Evolutionary conservation across 2,329 filamentous ascomycete genomes (phyloP).

Genomic region (Diaporthe citrichinensis): DNA sequence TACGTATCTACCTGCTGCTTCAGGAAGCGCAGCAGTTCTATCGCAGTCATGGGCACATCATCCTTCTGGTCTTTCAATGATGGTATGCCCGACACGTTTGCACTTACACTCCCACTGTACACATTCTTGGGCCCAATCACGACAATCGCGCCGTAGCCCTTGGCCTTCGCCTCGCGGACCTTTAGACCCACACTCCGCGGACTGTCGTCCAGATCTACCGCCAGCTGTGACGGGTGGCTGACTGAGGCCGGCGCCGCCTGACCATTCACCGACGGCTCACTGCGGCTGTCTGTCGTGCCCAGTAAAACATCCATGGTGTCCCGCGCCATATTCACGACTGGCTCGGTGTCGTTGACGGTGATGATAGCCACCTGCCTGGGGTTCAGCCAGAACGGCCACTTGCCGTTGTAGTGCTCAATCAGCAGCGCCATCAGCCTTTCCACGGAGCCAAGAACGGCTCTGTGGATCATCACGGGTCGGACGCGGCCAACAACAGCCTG

Average conservation of each 20-base stretch:
- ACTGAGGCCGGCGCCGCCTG: conserved; percentile 56
- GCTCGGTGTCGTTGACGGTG: conserved; percentile 75
- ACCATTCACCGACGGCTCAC: conserved; percentile 49
- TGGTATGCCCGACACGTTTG: conserved; percentile 56
- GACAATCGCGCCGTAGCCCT: conserved; percentile 81
- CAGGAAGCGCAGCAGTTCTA: conserved; percentile 61
- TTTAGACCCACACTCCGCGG: conserved; percentile 76
- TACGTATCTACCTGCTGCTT: conserved; percentile 62
- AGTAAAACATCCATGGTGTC: conserved; percentile 64
- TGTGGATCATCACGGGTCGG: conserved; percentile 84
- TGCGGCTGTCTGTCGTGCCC: conserved; percentile 55
- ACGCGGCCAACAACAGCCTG: conserved; percentile 71
- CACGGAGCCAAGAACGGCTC: conserved; percentile 86
- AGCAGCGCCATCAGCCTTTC: conserved; percentile 88
- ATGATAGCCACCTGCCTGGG: conserved; percentile 83
- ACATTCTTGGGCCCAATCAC: conserved; percentile 79
- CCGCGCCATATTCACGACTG: conserved; percentile 65
- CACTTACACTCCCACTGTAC: conserved; percentile 68
- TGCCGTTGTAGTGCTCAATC: conserved; percentile 85
- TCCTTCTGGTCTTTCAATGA: conserved; percentile 48
- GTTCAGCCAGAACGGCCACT: conserved; percentile 91
- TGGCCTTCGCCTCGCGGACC: conserved; percentile 77
- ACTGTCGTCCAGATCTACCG: conserved; percentile 79
- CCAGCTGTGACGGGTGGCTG: conserved; percentile 69
- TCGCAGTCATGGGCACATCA: conserved; percentile 58